Base-by-base conservation (phyloP, 371 early-diverging fungal genomes). In the Phascolomyces articulosus region DNA sequence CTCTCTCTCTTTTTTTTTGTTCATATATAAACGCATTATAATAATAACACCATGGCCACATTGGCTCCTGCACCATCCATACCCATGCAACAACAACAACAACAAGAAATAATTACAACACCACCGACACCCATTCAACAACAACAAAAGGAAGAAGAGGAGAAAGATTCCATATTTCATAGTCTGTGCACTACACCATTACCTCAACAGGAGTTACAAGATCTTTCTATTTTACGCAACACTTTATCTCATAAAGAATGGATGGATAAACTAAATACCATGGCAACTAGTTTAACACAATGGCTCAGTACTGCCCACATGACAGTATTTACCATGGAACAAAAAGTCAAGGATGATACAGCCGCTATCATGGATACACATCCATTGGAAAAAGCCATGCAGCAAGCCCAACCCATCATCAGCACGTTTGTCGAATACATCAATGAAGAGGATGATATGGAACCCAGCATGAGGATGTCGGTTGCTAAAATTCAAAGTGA, bases 401-500 rank as follows among this genome's bases (percentile, higher is more conserved):
- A 55, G 7, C 55, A 58, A 34, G 62, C 74, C 62, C 59, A 64
- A 15, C 73, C 73, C 0, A 16, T 69, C 15, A 70, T 79, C 6
- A 58, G 57, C 11, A 38, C 34, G 11, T 55, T 75, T 2, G 57
- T 62, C 8, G 74, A 75, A 11, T 44, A 59, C 13, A 56, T 26
- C 7, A 63, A 65, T 16, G 72, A 73, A 55, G 60, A 74, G 4
- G 70, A 71, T 51, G 63, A 71, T 6, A 40, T 69, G 23, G 40
- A 44, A 0, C 29, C 44, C 8, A 27, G 44, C n/a, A 59, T 57
- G n/a, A 70, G 63, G 24, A 53, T 73, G 40, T 54, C 65, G 2
- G 47, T 73, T 18, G 77, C 74, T 28, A 81, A 81, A 58, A 58
- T 81, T 6, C 82, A 81, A 34, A 78, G 79, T 15, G 82, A 81